These are phyloP conservation scores for Apocynum venetum DNA, from an alignment of 257 asterid species.

Conservation along the genomic window DNA sequence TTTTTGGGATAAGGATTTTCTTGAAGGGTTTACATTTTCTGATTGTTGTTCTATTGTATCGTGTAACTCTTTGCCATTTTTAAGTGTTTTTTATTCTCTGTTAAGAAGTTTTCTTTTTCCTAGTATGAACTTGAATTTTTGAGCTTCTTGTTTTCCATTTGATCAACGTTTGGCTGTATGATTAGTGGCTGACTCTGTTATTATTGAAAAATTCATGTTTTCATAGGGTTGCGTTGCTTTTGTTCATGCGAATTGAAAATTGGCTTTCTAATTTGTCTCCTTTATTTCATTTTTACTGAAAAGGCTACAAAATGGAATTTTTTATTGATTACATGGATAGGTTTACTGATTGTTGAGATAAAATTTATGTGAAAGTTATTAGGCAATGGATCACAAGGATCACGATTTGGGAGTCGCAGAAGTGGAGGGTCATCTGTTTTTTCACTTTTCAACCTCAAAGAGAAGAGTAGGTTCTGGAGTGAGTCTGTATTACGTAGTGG, in stretches of 20 bases:
- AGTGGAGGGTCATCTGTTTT: conserved; percentile 68
- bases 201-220: neutral
- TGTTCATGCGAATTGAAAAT: neutral
- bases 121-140: neutral
- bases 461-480: conserved; percentile 92
- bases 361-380: conserved; percentile 41
- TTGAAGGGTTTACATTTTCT: neutral
- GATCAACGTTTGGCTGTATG: neutral
- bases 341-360: conserved; percentile 7
- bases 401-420: conserved; percentile 49
- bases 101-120: neutral
- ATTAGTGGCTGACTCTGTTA: neutral
- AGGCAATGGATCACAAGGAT: conserved; percentile 52
- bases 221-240: neutral
- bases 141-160: neutral
- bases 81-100: neutral
- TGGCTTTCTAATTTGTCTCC: neutral
- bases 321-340: neutral
- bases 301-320: neutral
- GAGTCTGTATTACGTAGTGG: conserved; percentile 89
- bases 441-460: conserved; percentile 87
- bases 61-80: neutral
- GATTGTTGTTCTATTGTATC: neutral
- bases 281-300: neutral
- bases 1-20: neutral